These are phyloP conservation scores for Podaxis sp. DNA, from an alignment of 768 basidiomycete genomes.

Conservation along the genomic window DNA sequence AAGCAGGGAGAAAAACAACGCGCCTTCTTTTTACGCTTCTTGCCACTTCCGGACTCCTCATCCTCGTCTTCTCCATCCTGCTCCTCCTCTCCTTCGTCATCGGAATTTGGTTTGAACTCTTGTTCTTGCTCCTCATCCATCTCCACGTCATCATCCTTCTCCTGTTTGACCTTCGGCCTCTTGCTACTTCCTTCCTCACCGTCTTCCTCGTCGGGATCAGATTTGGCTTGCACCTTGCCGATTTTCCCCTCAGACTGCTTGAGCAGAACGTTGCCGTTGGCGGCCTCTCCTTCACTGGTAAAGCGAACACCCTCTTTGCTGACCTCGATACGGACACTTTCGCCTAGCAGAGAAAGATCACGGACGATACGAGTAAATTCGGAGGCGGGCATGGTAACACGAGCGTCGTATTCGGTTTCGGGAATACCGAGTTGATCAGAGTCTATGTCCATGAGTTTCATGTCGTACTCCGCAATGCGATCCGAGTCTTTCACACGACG, in stretches of 20 bases:
- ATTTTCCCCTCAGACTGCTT: conserved; percentile 65
- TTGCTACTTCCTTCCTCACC: conserved; percentile 37
- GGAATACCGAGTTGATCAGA: conserved; percentile 93
- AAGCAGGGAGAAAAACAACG: not conserved
- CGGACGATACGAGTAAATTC: conserved; percentile 94
- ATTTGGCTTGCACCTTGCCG: conserved; percentile 41
- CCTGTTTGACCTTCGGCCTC: conserved; percentile 46
- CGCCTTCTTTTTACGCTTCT: conserved; percentile 78
- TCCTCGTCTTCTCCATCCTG: conserved; percentile 54
- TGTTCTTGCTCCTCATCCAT: conserved; percentile 39
- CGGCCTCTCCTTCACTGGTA: conserved; percentile 89
- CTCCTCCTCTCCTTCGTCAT: conserved; percentile 54
- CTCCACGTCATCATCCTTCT: conserved; percentile 45
- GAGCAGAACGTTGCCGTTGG: conserved; percentile 84
- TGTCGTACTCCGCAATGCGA: conserved; percentile 95
- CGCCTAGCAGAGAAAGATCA: conserved; percentile 87
- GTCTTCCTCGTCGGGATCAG: conserved; percentile 38
- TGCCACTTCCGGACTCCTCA: conserved; percentile 50
- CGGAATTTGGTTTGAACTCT: conserved; percentile 48
- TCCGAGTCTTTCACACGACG: conserved; percentile 64
- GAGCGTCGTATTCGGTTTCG: conserved; percentile 95
- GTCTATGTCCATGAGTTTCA: conserved; percentile 99
- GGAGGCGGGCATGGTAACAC: conserved; percentile 78
- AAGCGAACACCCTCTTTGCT: conserved; percentile 95
- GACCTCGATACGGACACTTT: conserved; percentile 94